Evolutionary conservation across 129 eudicot genomes (phyloP).

Genomic region (Artemisia annua): DNA sequence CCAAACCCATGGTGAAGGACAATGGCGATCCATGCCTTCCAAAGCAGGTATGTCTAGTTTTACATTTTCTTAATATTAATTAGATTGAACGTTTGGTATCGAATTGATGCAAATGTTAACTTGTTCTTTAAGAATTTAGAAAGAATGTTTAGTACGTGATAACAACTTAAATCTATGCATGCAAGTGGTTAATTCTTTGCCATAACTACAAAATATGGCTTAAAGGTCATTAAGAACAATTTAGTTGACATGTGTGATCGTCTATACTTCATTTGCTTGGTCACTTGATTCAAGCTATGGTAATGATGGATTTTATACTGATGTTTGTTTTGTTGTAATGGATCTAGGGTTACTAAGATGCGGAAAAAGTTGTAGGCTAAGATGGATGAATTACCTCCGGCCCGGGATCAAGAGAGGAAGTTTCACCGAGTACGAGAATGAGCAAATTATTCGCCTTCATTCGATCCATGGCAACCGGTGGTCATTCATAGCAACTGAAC

Average conservation of each 20-base stretch:
- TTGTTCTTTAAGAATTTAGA: too few relatives aligned
- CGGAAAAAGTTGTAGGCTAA: conserved; percentile 45
- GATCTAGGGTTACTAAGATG: conserved; percentile 35
- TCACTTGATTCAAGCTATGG: too few relatives aligned
- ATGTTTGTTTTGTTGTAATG: conserved; percentile 3
- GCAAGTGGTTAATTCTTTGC: too few relatives aligned
- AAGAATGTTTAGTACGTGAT: too few relatives aligned
- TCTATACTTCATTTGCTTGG: too few relatives aligned
- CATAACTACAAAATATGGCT: too few relatives aligned
- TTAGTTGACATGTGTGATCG: too few relatives aligned
- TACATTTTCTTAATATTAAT: background rate
- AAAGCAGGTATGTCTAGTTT: conserved; percentile 40
- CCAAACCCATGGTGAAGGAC: conserved; percentile 46
- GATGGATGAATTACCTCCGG: conserved; percentile 49
- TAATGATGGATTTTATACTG: background rate
- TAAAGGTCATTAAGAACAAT: too few relatives aligned
- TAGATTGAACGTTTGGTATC: too few relatives aligned
- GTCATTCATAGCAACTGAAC: conserved; percentile 40
- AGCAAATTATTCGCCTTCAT: conserved; percentile 35
- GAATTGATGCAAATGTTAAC: too few relatives aligned
- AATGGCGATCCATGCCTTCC: conserved; percentile 46
- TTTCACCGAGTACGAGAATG: conserved; percentile 40
- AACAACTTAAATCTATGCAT: too few relatives aligned
- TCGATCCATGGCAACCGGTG: conserved; percentile 42
- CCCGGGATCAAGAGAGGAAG: conserved; percentile 46